Evolutionary conservation across 1,284 basidiomycete species (phyloP).

Genomic region (Leccinum holopus): DNA sequence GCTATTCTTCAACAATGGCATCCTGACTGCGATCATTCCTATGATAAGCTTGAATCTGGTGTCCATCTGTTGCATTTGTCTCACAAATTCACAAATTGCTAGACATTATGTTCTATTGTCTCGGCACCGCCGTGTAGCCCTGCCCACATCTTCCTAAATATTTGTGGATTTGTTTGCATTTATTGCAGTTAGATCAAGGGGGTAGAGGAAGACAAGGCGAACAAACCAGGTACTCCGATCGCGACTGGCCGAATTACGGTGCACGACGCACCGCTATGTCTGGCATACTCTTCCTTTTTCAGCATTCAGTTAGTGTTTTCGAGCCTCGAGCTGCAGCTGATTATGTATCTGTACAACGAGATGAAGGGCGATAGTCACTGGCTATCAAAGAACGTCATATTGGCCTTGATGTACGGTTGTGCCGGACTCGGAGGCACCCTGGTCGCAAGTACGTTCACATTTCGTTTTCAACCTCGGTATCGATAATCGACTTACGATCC

Average conservation of each 20-base stretch:
- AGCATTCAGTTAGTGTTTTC: conserved; percentile 31
- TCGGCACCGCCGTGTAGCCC: conserved; percentile 31
- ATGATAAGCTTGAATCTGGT: conserved; percentile 30
- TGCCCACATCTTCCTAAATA: conserved; percentile 27
- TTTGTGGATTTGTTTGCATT: conserved; percentile 45
- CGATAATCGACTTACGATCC: not conserved
- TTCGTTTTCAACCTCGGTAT: not conserved
- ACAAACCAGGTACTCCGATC: conserved; percentile 43
- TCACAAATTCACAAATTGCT: not conserved
- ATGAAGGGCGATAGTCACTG: conserved; percentile 37
- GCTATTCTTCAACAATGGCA: conserved; percentile 43
- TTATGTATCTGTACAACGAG: conserved; percentile 40
- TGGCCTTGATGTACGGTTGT: conserved; percentile 39
- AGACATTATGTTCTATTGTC: conserved; percentile 40
- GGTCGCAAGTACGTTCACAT: conserved; percentile 31
- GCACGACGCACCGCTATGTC: conserved; percentile 35
- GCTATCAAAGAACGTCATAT: conserved; percentile 37
- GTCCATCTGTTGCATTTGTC: not conserved
- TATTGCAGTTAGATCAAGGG: conserved; percentile 42
- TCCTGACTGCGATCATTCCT: conserved; percentile 41
- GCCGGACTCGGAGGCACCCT: conserved; percentile 41
- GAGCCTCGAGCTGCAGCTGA: conserved; percentile 34
- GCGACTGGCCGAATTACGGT: conserved; percentile 39
- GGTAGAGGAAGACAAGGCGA: conserved; percentile 40
- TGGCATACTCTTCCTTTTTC: conserved; percentile 34